A percentile compares a stretch with the other conserved stretches of the same genome.
phyloP scores from a whole-genome alignment of 305 asterid species.

The Rubia tinctorum region DNA sequence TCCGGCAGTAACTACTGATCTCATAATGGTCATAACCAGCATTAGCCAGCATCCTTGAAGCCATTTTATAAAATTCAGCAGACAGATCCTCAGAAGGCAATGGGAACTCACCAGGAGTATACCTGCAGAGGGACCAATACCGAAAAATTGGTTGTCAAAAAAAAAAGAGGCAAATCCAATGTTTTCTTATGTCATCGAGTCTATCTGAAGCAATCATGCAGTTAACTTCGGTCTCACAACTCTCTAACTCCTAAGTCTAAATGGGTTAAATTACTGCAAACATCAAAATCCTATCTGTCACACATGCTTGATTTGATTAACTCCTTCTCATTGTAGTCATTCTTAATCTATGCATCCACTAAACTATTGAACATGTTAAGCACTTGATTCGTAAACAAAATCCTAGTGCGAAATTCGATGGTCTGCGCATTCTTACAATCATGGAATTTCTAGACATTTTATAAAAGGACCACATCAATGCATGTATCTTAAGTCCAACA shows the following conservation, averaged over 20 bases:
- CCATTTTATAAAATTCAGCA: slow-evolving; percentile 75
- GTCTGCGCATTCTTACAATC: not conserved
- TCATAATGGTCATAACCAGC: slow-evolving; percentile 89
- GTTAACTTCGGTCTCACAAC: not conserved
- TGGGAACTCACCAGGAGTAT: slow-evolving; percentile 81
- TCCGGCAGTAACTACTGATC: slow-evolving; percentile 84
- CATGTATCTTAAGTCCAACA: not conserved
- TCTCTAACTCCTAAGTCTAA: not conserved
- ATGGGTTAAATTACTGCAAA: not conserved
- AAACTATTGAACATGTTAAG: not conserved
- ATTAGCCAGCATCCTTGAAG: slow-evolving; percentile 58
- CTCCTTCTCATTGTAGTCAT: not conserved
- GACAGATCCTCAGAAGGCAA: slow-evolving; percentile 83
- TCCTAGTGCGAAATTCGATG: not conserved
- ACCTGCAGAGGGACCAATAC: slow-evolving; percentile 42
- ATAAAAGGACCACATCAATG: not conserved
- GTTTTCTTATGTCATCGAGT: not conserved
- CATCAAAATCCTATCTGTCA: not conserved
- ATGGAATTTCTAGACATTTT: not conserved
- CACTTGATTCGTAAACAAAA: not conserved
- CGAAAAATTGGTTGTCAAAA: not conserved
- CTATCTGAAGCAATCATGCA: not conserved
- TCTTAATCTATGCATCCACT: not conserved
- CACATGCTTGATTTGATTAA: not conserved
- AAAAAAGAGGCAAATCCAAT: not conserved